Evolutionary conservation across 306 rosid species (phyloP), one percentile per base, ranked within the genome.

Genomic region (Rosa chinensis): DNA sequence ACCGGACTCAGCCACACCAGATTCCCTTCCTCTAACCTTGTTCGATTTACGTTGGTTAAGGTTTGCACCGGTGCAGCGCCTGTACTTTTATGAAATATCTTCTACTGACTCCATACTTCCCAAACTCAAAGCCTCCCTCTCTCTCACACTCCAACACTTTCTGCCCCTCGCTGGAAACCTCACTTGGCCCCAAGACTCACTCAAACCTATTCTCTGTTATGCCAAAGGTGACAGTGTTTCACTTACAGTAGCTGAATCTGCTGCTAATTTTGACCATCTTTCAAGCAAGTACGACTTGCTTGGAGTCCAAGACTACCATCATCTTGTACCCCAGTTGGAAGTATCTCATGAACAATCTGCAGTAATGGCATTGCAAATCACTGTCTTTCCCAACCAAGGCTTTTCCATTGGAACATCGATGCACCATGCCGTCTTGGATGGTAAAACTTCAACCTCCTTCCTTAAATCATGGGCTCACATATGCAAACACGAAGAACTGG

Each of bases 391-490:
- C 0, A 78, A 78, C 72, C 25, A 5, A 37, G 92, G 92, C 4
- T 75, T 90, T 53, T 83, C 81, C 18, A 88, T 90, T 32, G 92
- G 83, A 56, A 66, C 84, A 66, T 23, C 87, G 11, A 45, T 76
- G 0, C 90, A 90, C 79, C 92, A 88, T 80, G 88, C 88, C 8
- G 84, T 80, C 48, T 42, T 86, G 0, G 92, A 88, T 53, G 94
- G 90, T 1, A 83, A 77, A 13, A 79, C 81, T 8, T 81, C 86
- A 77, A 82, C 84, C 18, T 79, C 77, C 18, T 82, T 82, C 21
- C 4, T 78, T 13, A 82, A 59, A 67, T 32, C 80, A 35, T 82
- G 82, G 82, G 76, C 86, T 73, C 56, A 53, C 5, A 1, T 73
- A 11, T 82, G 76, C 58, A 73, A 59, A 50, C 23, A 58, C 20